Evolutionary conservation across 2,329 filamentous ascomycete genomes (phyloP), one percentile per base, ranked within the genome.

Genomic region (Ciborinia camelliae): DNA sequence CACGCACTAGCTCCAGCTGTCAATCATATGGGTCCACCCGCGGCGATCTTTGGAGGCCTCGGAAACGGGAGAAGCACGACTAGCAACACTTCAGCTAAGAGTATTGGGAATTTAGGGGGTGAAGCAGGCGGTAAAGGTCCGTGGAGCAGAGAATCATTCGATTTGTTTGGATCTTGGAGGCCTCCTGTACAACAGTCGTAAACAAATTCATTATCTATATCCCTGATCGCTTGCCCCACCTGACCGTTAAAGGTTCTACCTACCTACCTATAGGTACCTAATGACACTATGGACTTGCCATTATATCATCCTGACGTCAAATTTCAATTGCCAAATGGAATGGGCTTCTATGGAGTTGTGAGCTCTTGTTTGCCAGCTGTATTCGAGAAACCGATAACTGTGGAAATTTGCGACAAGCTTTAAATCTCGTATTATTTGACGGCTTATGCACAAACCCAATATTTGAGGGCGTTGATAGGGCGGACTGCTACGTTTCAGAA

Each of bases 101-200:
- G 30, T 28, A 3, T 20, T 48, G 51, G 15, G 35, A 10, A 48
- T 47, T 5, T 6, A 15, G 32, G 35, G 10, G 15, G 18, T 32
- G 43, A 59, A 35, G 3, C 18, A 28, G 62, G 23, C 23, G 20
- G 18, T 5, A 58, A 43, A 12, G 74, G 75, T 1, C 72, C 75
- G 6, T 77, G 75, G 75, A 76, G 75, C 67, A 69, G 73, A 43
- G 75, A 76, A 66, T 71, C 74, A 5, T 73, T 73, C 60, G 75
- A 77, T 69, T 67, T 77, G n/a, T 74, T 77, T 67, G 73, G 70
- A 26, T 61, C 48, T 51, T 72, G 70, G 71, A 70, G 45, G 63
- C 71, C 70, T 50, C 67, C 67, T 30, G 63, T 51, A 53, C 65
- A 45, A 53, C 37, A 64, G 15, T 54, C 62, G 12, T 53, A 41